Base-by-base conservation (phyloP, 805 yeast species). In the Kazachstania viticola region DNA sequence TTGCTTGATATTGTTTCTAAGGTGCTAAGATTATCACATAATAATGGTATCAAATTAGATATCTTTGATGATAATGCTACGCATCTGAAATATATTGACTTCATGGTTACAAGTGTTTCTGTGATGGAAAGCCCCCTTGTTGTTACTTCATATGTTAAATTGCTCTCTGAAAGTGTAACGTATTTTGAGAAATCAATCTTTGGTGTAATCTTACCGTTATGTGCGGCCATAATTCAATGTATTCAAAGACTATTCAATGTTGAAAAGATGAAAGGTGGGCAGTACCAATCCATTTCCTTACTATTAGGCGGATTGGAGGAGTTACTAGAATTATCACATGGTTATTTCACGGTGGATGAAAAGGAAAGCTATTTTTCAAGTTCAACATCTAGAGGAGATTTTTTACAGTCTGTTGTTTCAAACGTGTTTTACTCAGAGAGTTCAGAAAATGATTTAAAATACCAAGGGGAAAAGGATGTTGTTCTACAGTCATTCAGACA, bases 401-500 rank as follows among this genome's bases (percentile, higher is more conserved):
- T 55, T 34, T 35, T 55, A 17, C 59, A 54, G 30, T 47, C 44
- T 13, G 48, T 55, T 25, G 60, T 55, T 14, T 48, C 59, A 4
- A 55, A 56, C 28, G 58, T 54, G 7, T 56, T 54, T 30, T 45
- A 52, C n/a, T 39, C 51, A 11, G 59, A 52, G 13, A 27, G 38
- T 11, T 28, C 35, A 55, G 65, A 21, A 45, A 69, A 32, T 57
- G 45, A 69, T 14, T 65, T 69, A 11, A 69, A 64, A 26, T 30
- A 45, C 5, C 45, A 41, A 31, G 51, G 51, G 34, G 73, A 73
- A 39, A 56, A 76, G 14, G 62, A 68, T 37, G 64, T 76, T 1
- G 64, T 81, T 5, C 54, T 78, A n/a, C 59, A 71, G 28, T 69
- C 85, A 4, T 70, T 83, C 48, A 76, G 73, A 35, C 73, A 69